Conservation (phyloP, 202 grass and related monocot species). For the Schoenoplectus tabernaemontani region DNA sequence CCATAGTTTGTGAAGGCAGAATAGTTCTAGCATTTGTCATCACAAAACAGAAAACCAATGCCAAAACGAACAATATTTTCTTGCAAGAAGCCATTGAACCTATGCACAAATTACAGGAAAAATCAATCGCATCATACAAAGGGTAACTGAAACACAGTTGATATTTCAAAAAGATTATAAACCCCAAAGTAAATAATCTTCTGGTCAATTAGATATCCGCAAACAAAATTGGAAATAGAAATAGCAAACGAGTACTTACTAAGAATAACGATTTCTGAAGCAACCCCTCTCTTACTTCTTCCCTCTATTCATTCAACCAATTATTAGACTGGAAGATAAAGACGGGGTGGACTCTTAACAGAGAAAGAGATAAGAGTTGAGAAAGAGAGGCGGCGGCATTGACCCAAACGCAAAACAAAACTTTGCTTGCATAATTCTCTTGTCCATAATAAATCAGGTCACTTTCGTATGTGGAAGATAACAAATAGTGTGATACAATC, state of each 20-base stretch:
- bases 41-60: conserved; percentile 16
- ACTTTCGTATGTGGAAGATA: not conserved
- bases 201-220: not conserved
- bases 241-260: not conserved
- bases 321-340: not conserved
- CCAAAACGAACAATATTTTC: not conserved
- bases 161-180: not conserved
- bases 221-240: not conserved
- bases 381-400: too few species aligned
- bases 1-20: conserved; percentile 1
- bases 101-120: not conserved
- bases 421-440: conserved; percentile 6
- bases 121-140: not conserved
- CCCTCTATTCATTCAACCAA: not conserved
- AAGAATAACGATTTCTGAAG: not conserved
- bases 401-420: not conserved
- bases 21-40: conserved; percentile 7
- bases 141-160: not conserved
- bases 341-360: too few species aligned
- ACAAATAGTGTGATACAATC: not conserved
- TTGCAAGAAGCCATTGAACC: conserved; percentile 16
- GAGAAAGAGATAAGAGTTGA: too few species aligned
- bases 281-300: not conserved
- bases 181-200: not conserved
- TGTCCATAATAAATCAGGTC: conserved; percentile 9